Evolutionary conservation across 2,329 filamentous ascomycete species (phyloP).

Genomic region (Macrophomina phaseolina): DNA sequence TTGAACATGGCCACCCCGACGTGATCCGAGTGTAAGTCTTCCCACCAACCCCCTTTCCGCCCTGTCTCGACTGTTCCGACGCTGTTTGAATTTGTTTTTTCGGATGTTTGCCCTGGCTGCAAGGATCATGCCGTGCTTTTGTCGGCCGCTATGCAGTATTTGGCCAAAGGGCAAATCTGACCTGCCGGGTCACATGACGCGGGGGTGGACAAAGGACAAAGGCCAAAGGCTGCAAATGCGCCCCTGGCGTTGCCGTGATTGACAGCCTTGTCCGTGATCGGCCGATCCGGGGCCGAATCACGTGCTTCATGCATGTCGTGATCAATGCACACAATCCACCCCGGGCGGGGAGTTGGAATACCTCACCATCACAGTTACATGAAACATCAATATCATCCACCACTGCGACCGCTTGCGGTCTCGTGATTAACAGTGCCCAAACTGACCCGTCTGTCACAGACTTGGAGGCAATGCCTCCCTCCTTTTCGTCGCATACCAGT

Average conservation of each 20-base stretch:
- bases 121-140: neutral
- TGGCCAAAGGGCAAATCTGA: neutral
- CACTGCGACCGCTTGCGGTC: neutral
- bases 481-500: conserved; percentile 54
- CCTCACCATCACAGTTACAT: neutral
- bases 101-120: conserved; percentile 3
- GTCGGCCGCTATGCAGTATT: neutral
- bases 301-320: conserved; percentile 13
- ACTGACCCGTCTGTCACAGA: conserved; percentile 26
- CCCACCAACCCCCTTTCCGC: conserved; percentile 17
- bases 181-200: neutral
- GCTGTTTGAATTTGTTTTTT: conserved; percentile 18
- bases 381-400: conserved; percentile 3
- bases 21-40: conserved; percentile 51
- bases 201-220: conserved; percentile 6
- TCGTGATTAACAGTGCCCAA: neutral
- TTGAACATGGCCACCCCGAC: conserved; percentile 54
- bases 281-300: conserved; percentile 15
- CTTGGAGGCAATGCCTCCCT: conserved; percentile 47
- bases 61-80: neutral
- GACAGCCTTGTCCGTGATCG: conserved; percentile 23
- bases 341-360: neutral
- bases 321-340: conserved; percentile 9
- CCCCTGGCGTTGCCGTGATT: conserved; percentile 19
- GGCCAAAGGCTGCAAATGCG: conserved; percentile 5